phyloP scores from a whole-genome alignment of 495 filamentous ascomycete genomes.

The Melanomma pulvis-pyrius region DNA sequence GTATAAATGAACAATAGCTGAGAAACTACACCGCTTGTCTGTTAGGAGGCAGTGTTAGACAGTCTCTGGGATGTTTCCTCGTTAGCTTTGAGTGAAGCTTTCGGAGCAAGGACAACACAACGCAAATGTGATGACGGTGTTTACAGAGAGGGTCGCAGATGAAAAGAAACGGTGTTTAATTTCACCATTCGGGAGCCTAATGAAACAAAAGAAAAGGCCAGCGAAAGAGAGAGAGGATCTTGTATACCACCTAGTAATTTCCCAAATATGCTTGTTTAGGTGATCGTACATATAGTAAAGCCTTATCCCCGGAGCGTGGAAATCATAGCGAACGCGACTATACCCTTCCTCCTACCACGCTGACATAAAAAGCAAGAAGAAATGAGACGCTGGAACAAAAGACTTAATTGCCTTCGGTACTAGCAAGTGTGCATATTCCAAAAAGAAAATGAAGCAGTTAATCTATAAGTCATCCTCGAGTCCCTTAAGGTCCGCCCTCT shows the following conservation, averaged over 20 bases:
- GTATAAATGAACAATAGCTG: too few relatives aligned
- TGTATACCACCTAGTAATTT: not conserved
- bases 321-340: not conserved
- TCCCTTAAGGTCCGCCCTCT: constrained; percentile 7
- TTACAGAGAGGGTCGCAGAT: too few relatives aligned
- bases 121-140: too few relatives aligned
- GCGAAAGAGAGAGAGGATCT: not conserved
- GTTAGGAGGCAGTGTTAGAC: too few relatives aligned
- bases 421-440: not conserved
- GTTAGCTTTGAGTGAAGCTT: too few relatives aligned
- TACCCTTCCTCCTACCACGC: not conserved
- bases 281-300: not conserved
- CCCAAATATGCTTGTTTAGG: not conserved
- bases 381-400: not conserved
- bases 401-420: not conserved
- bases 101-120: too few relatives aligned
- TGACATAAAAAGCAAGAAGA: not conserved
- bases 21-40: too few relatives aligned
- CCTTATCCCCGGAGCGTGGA: not conserved
- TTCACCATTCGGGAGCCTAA: too few relatives aligned
- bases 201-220: too few relatives aligned
- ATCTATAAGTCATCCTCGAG: constrained; percentile 1
- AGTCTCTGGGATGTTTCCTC: too few relatives aligned
- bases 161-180: too few relatives aligned
- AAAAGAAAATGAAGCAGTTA: not conserved